Conservation (phyloP, 2,329 filamentous ascomycete species). For the Conoideocrella luteorostrata region DNA sequence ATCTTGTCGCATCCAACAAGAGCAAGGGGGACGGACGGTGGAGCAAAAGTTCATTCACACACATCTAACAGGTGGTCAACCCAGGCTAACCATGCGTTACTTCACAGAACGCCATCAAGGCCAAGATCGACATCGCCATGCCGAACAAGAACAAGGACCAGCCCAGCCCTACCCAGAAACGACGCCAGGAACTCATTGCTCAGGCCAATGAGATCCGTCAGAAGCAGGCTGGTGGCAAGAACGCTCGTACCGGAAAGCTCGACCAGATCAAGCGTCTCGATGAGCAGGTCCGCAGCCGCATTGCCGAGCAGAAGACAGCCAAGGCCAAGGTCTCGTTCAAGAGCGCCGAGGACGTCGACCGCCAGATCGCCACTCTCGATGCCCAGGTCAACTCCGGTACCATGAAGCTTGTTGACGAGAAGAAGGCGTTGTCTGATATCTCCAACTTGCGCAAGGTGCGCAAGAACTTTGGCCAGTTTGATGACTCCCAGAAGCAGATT, state of each 20-base stretch:
- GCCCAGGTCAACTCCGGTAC: slow-evolving; percentile 80
- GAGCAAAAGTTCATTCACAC: background rate
- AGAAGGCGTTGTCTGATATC: slow-evolving; percentile 82
- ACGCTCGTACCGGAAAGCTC: slow-evolving; percentile 66
- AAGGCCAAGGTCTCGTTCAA: slow-evolving; percentile 79
- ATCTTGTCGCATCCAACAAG: too few relatives aligned
- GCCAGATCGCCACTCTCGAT: slow-evolving; percentile 72
- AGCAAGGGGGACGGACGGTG: background rate
- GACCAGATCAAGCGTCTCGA: slow-evolving; percentile 93
- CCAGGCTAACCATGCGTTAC: slow-evolving; percentile 12
- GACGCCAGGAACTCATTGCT: slow-evolving; percentile 75
- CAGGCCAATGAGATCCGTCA: slow-evolving; percentile 79
- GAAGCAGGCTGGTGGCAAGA: slow-evolving; percentile 85
- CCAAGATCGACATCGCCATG: slow-evolving; percentile 78
- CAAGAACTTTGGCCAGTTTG: slow-evolving; percentile 84
- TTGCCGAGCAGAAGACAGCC: slow-evolving; percentile 80
- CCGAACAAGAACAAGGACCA: slow-evolving; percentile 70
- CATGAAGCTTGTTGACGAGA: slow-evolving; percentile 96
- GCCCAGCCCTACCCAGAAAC: slow-evolving; percentile 73
- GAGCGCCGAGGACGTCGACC: slow-evolving; percentile 79
- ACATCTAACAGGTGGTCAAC: background rate
- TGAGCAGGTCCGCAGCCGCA: slow-evolving; percentile 77
- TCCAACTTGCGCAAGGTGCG: slow-evolving; percentile 77
- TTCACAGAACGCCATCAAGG: slow-evolving; percentile 74
- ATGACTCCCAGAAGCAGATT: slow-evolving; percentile 81